Conservation (phyloP, 768 basidiomycete genomes). For the Boletus reticuloceps region DNA sequence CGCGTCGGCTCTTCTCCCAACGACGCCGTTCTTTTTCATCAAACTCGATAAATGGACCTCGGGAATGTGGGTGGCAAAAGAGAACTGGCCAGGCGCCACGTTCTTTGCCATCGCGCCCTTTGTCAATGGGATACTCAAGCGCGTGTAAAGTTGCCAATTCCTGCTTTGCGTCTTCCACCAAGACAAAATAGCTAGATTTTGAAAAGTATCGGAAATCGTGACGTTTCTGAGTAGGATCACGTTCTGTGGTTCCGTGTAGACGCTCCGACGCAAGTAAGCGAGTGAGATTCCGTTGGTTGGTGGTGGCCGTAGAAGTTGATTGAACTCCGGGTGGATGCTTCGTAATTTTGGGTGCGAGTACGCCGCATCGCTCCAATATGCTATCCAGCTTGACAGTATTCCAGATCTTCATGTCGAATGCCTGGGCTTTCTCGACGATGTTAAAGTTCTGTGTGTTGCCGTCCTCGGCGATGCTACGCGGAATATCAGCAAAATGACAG, state of each 20-base stretch:
- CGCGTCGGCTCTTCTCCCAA: slow-evolving; percentile 55
- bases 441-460: slow-evolving; percentile 37
- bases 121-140: slow-evolving; percentile 70
- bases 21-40: slow-evolving; percentile 71
- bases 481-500: slow-evolving; percentile 1
- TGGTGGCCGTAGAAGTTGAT: slow-evolving; percentile 28
- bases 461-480: slow-evolving; percentile 31
- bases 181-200: slow-evolving; percentile 69
- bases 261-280: slow-evolving; percentile 78
- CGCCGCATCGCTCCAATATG: slow-evolving; percentile 65
- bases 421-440: slow-evolving; percentile 62
- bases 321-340: slow-evolving; percentile 30
- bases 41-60: slow-evolving; percentile 74
- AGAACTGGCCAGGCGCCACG: slow-evolving; percentile 80
- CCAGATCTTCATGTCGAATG: slow-evolving; percentile 88
- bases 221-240: slow-evolving; percentile 85
- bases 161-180: slow-evolving; percentile 87
- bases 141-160: slow-evolving; percentile 82
- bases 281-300: slow-evolving; percentile 49
- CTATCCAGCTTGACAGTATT: slow-evolving; percentile 65
- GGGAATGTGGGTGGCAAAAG: slow-evolving; percentile 68
- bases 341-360: slow-evolving; percentile 28
- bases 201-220: slow-evolving; percentile 88
- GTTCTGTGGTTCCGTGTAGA: slow-evolving; percentile 81
- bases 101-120: slow-evolving; percentile 49